Base-by-base conservation (phyloP, 306 rosid species). In the Lotus japonicus region DNA sequence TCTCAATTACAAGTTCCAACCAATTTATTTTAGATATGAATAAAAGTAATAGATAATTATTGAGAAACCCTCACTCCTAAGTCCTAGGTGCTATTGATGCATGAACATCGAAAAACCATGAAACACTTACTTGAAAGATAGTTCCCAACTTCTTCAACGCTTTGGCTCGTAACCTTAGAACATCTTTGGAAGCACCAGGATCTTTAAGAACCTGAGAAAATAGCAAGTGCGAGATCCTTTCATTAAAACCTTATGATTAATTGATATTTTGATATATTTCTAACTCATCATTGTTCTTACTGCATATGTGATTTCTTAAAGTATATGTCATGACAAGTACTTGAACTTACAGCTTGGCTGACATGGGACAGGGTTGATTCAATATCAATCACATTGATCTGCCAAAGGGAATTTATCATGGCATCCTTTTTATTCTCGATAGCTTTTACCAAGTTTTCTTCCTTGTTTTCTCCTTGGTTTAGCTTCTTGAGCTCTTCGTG, bases 321-420 rank as follows among this genome's bases (percentile, higher is more conserved):
- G 33, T 4, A 28, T 28, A 0, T 28, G 33, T 5, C 33, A 67
- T 43, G 73, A 79, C 64, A 72, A 53, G 72, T 51, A 60, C 21
- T 46, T 46, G 33, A 66, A 88, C 97, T 88, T 81, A 91, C 97
- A 11, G 79, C 85, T 10, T 59, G 77, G 86, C 97, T 85, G 78
- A 88, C 96, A 21, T 2, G 94, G 14, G 96, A 89, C 19, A 91
- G 70, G 49, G 92, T 89, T 76, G 88, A 74, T 81, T 91, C 97
- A 4, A 91, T 91, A 74, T 91, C 97, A n/a, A 89, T 90, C 33
- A 91, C 97, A 16, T 91, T 91, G 73, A 91, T 77, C 80, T 85
- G 88, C 96, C 97, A 91, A 10, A 87, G 82, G 36, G 97, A 91
- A 74, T 91, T 83, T 70, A 91, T 73, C 91, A 88, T 69, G 53